A percentile compares a stretch with the other conserved stretches of the same genome.
phyloP scores from a whole-genome alignment of 306 rosid genomes.

The Cyclanthera cordifolia region DNA sequence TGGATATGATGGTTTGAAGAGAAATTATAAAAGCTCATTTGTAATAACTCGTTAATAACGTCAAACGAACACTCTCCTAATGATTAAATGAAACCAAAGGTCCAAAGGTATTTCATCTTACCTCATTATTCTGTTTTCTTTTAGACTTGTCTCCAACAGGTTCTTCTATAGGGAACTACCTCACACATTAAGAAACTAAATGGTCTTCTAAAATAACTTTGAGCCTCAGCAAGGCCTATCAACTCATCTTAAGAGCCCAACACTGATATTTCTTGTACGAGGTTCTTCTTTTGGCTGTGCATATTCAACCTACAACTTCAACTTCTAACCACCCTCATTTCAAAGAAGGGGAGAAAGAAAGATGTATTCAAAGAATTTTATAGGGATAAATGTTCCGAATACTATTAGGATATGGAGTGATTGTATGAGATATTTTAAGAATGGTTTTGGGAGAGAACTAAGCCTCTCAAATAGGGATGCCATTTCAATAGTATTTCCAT shows the following conservation, averaged over 20 bases:
- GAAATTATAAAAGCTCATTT: no score
- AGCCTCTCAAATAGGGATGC: not conserved
- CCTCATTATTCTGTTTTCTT: no score
- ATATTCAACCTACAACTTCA: not conserved
- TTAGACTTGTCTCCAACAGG: no score
- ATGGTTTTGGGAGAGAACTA: no score
- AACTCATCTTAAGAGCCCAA: not conserved
- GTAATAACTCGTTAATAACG: no score
- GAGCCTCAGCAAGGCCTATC: not conserved
- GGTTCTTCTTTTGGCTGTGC: not conserved
- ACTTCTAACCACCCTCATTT: not conserved
- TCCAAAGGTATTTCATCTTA: no score
- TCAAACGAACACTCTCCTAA: no score
- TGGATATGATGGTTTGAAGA: no score
- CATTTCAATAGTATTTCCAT: no score
- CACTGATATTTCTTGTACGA: not conserved
- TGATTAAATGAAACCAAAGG: no score
- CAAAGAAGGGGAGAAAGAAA: not conserved
- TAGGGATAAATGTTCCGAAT: not conserved
- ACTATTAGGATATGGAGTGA: not conserved
- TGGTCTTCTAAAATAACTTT: no score
- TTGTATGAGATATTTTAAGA: not conserved
- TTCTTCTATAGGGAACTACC: not conserved
- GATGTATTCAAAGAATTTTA: not conserved
- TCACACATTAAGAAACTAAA: no score